Base-by-base conservation (phyloP, 2,329 filamentous ascomycete species). In the Pseudogymnoascus sp. region DNA sequence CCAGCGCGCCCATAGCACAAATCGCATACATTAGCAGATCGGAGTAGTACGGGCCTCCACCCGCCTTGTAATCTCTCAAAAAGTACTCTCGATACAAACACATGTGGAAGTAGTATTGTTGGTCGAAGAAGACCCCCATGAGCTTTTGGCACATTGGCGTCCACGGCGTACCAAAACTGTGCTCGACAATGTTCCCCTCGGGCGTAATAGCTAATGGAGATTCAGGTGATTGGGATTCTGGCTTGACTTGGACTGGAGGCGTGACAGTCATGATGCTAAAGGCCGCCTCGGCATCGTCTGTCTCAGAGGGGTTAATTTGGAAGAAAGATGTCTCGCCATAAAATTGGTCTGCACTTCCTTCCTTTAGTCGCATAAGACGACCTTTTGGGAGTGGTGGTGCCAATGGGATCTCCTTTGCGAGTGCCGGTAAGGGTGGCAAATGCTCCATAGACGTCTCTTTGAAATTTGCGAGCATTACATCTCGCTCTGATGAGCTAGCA, bases 81-180 rank as follows among this genome's bases (percentile, higher is more conserved):
- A 82, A 82, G 65, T 77, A 81, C 66, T 81, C 80, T 31, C 80
- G 75, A 64, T 82, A 81, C 1, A 82, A 72, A 63, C 78, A 76
- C 78, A 81, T 80, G 67, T 78, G 75, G 65, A 79, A 80, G 37
- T 78, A 76, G 61, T 81, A 82, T 21, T 79, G 75, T 39, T 77
- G 71, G 62, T 77, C 75, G 69, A 82, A 82, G 66, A 81, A 82
- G 3, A 72, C 73, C 0, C 78, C 77, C 78, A 81, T 80, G 59
- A 80, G 73, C 16, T 72, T 69, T 63, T 77, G 78, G 11, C 76
- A 80, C 14, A 74, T 76, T 36, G 59, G 59, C 34, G 59, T 61
- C 39, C 59, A 42, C 12, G 59, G 59, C 16, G 59, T 61, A 39
- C 59, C 26, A 31, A 61, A 61, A n/a, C 59, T 61, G 23, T 61